Evolutionary conservation across 2,329 filamentous ascomycete species (phyloP).

Genomic region (Trichoderma atroviride): DNA sequence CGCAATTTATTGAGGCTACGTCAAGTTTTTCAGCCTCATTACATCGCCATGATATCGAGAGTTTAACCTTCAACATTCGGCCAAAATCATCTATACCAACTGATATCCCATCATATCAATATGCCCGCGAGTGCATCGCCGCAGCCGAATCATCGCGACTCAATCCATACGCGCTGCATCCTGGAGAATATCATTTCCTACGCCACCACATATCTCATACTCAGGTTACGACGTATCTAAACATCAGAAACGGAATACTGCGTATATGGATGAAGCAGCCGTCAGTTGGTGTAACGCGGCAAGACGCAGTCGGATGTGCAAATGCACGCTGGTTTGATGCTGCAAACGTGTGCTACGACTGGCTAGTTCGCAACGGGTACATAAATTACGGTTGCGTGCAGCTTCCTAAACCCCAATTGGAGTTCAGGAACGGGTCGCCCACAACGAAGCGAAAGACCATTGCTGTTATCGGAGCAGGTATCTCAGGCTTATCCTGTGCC

Average conservation of each 20-base stretch:
- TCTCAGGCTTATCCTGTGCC: slow-evolving; percentile 89
- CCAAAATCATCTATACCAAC: slow-evolving; percentile 84
- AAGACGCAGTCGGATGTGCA: slow-evolving; percentile 89
- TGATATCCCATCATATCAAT: slow-evolving; percentile 71
- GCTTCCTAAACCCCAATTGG: slow-evolving; percentile 51
- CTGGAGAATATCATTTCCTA: slow-evolving; percentile 79
- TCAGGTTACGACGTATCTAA: slow-evolving; percentile 93
- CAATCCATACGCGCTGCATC: slow-evolving; percentile 85
- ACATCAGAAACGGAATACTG: slow-evolving; percentile 92
- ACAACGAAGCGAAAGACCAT: slow-evolving; percentile 67
- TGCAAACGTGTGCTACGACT: slow-evolving; percentile 86
- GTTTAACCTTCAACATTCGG: slow-evolving; percentile 59
- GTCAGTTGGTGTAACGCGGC: slow-evolving; percentile 74
- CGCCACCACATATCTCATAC: slow-evolving; percentile 80
- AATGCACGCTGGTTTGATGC: slow-evolving; percentile 87
- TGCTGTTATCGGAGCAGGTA: slow-evolving; percentile 88
- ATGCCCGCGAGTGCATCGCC: slow-evolving; percentile 87
- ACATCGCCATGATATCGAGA: slow-evolving; percentile 39
- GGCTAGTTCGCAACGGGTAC: slow-evolving; percentile 87
- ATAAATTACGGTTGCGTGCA: slow-evolving; percentile 96
- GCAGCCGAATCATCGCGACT: slow-evolving; percentile 88
- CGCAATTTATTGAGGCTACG: slow-evolving; percentile 28
- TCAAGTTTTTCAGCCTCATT: slow-evolving; percentile 32
- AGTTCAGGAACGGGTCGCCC: slow-evolving; percentile 43
- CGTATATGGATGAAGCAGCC: slow-evolving; percentile 88